phyloP scores from a whole-genome alignment of 108 stramenopile genomes.

The Fragilaria radians region DNA sequence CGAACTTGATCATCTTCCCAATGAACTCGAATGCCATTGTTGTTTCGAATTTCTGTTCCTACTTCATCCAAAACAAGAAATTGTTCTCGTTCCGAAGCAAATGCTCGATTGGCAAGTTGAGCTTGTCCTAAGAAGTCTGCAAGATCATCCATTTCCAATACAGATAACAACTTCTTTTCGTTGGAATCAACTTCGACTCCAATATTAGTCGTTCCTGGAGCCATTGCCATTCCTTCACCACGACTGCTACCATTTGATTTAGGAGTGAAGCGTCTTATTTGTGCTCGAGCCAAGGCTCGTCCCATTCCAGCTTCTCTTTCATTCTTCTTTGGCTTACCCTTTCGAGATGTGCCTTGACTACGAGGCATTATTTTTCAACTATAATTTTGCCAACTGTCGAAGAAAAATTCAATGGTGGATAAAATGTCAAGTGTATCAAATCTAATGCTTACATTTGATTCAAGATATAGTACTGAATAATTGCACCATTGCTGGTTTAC shows the following conservation, averaged over 20 bases:
- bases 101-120: slow-evolving; percentile 88
- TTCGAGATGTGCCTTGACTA: slow-evolving; percentile 84
- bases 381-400: too few relatives aligned
- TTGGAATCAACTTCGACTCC: slow-evolving; percentile 34
- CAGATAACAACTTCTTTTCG: slow-evolving; percentile 50
- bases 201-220: slow-evolving; percentile 60
- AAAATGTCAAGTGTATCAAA: too few relatives aligned
- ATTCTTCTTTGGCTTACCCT: slow-evolving; percentile 85
- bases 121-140: slow-evolving; percentile 93
- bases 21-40: slow-evolving; percentile 10
- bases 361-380: slow-evolving; percentile 84
- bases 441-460: too few relatives aligned
- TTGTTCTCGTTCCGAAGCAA: slow-evolving; percentile 78
- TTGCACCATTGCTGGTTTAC: too few relatives aligned
- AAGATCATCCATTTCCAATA: slow-evolving; percentile 86
- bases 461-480: too few relatives aligned
- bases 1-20: slow-evolving; percentile 6
- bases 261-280: slow-evolving; percentile 50
- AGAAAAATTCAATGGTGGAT: too few relatives aligned
- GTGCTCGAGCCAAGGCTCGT: slow-evolving; percentile 61
- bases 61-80: slow-evolving; percentile 53
- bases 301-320: slow-evolving; percentile 84
- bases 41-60: slow-evolving; percentile 26
- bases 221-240: slow-evolving; percentile 70
- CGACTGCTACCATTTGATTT: slow-evolving; percentile 53